Evolutionary conservation across 2,329 filamentous ascomycete species (phyloP).

Genomic region (Fusarium stilboides): DNA sequence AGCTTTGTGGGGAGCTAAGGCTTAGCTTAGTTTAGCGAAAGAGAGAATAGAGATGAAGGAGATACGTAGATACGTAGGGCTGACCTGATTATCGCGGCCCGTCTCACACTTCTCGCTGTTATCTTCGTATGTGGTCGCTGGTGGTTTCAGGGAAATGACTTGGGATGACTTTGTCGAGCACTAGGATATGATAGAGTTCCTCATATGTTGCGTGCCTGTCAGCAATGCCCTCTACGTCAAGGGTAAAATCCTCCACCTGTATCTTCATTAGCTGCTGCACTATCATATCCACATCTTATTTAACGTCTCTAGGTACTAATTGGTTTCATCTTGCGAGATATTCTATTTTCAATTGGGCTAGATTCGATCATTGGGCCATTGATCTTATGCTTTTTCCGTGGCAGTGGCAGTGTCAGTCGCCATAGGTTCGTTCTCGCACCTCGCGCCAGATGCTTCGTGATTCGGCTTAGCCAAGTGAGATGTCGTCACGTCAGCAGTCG

Average conservation of each 20-base stretch:
- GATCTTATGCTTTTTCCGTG: conserved; percentile 1
- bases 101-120: neutral
- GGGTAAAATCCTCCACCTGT: neutral
- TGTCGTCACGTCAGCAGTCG: conserved; percentile 24
- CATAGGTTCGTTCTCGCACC: neutral
- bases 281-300: conserved; percentile 30
- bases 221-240: conserved; percentile 10
- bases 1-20: conserved; percentile 30
- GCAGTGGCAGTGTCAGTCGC: conserved; percentile 11
- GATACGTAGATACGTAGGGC: conserved; percentile 15
- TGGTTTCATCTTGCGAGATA: neutral
- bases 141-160: conserved; percentile 8
- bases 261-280: conserved; percentile 6
- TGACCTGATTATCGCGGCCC: conserved; percentile 8
- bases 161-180: neutral
- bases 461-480: conserved; percentile 32
- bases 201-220: conserved; percentile 11
- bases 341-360: neutral
- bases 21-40: conserved; percentile 29
- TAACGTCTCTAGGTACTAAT: conserved; percentile 2
- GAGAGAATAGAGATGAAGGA: neutral
- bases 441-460: conserved; percentile 5
- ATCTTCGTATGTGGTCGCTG: neutral
- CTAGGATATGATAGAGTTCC: conserved; percentile 11
- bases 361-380: neutral